Conservation (phyloP, 1,139 yeast species). For the Pichia sp. region DNA sequence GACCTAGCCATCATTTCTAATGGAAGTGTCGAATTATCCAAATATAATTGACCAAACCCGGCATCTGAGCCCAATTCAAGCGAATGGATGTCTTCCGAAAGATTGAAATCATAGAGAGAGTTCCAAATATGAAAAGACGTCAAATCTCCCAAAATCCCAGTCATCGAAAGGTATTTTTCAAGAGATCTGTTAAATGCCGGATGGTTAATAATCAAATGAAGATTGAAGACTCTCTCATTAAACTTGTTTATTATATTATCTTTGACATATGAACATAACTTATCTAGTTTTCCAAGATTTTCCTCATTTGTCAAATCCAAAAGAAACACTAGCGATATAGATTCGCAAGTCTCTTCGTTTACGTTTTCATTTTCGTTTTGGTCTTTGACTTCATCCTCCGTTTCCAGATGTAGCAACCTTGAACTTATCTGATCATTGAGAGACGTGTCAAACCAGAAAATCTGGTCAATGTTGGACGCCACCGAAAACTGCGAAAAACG, state of each 20-base stretch:
- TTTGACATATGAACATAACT: conserved; percentile 1
- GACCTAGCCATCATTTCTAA: conserved; percentile 32
- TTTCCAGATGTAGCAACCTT: not conserved
- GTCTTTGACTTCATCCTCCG: not conserved
- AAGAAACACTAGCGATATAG: conserved; percentile 4
- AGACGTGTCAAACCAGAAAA: not conserved
- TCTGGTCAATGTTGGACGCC: conserved; percentile 2
- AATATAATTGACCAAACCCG: conserved; percentile 19
- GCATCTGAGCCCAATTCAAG: conserved; percentile 17
- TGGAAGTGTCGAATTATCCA: conserved; percentile 21
- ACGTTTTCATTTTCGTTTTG: no score
- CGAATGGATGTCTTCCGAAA: conserved; percentile 22
- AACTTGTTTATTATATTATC: not conserved
- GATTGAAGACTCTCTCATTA: not conserved
- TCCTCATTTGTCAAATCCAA: conserved; percentile 2
- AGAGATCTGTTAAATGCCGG: conserved; percentile 18
- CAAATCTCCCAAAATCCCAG: conserved; percentile 36
- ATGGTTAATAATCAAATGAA: conserved; percentile 9
- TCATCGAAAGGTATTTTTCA: conserved; percentile 26
- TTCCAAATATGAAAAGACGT: conserved; percentile 20
- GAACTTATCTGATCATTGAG: not conserved
- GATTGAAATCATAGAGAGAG: conserved; percentile 11
- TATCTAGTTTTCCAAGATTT: conserved; percentile 1
- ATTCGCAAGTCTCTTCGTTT: not conserved
- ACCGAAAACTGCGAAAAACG: conserved; percentile 7